phyloP scores from a whole-genome alignment of 1,284 basidiomycete genomes.

The Grifola frondosa region DNA sequence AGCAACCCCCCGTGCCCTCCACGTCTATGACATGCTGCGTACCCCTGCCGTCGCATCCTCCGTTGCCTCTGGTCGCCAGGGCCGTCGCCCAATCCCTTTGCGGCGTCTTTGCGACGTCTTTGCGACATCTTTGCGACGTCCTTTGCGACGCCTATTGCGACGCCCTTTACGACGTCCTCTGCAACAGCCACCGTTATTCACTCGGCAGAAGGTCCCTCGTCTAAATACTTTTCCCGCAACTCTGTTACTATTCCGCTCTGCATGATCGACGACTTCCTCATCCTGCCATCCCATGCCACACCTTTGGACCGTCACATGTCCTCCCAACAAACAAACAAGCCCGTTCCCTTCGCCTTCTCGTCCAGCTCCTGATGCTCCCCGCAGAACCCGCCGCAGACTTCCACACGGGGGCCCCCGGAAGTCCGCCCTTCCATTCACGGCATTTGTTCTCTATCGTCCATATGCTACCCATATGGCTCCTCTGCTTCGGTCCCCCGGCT shows the following conservation, averaged over 20 bases:
- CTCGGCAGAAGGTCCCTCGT: slow-evolving; percentile 17
- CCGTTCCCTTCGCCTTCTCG: slow-evolving; percentile 19
- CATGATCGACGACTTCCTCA: slow-evolving; percentile 23
- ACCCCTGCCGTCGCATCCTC: too few relatives aligned
- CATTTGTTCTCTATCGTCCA: slow-evolving; percentile 35
- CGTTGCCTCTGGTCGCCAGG: too few relatives aligned
- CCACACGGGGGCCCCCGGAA: slow-evolving; percentile 24
- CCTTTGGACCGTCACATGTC: slow-evolving; percentile 22
- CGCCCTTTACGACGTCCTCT: neutral
- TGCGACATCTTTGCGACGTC: too few relatives aligned
- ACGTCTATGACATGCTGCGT: too few relatives aligned
- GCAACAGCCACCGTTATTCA: slow-evolving; percentile 20
- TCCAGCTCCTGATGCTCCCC: slow-evolving; percentile 24
- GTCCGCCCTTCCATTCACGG: slow-evolving; percentile 25
- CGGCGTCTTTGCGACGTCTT: too few relatives aligned
- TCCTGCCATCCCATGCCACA: slow-evolving; percentile 12
- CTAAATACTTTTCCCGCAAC: slow-evolving; percentile 19
- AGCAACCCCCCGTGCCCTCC: too few relatives aligned
- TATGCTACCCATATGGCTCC: slow-evolving; percentile 38
- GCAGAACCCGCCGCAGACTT: slow-evolving; percentile 21
- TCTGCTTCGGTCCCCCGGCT: slow-evolving; percentile 33
- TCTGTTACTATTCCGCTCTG: slow-evolving; percentile 11
- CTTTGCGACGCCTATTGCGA: neutral
- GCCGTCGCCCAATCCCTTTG: too few relatives aligned
- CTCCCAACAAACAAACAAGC: slow-evolving; percentile 15